phyloP scores from a whole-genome alignment of 192 early-diverging fungal species.

The Backusella liffmaniae region DNA sequence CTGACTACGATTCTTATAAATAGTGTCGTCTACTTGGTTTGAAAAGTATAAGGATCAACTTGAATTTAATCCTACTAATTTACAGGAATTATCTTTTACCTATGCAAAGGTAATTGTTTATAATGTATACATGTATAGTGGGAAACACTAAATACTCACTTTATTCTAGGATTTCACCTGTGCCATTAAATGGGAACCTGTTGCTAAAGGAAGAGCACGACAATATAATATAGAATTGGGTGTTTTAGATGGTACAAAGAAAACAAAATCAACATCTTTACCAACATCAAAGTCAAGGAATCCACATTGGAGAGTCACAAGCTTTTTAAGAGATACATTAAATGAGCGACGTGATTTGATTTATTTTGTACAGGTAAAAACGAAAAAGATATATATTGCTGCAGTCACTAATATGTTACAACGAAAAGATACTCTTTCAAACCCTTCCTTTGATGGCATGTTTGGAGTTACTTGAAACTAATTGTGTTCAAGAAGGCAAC shows the following conservation, averaged over 20 bases:
- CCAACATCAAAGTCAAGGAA: constrained; percentile 18
- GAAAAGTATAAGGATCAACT: constrained; percentile 33
- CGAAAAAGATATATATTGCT: not conserved
- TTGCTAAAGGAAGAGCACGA: constrained; percentile 16
- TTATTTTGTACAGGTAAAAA: constrained; percentile 34
- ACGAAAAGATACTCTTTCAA: constrained; percentile 30
- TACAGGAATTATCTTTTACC: constrained; percentile 28
- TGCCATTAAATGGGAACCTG: constrained; percentile 31
- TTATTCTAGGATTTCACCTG: constrained; percentile 22
- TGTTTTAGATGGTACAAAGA: constrained; percentile 7
- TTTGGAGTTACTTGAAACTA: constrained; percentile 30
- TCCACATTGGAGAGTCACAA: constrained; percentile 32
- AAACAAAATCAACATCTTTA: not conserved
- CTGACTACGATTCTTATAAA: not conserved
- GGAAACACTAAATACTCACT: not conserved
- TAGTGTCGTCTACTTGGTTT: constrained; percentile 33
- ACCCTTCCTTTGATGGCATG: constrained; percentile 37
- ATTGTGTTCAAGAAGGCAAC: constrained; percentile 14
- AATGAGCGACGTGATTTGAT: constrained; percentile 35
- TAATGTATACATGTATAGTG: not conserved
- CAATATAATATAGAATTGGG: constrained; percentile 25
- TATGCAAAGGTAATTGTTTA: constrained; percentile 32
- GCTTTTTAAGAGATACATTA: constrained; percentile 27
- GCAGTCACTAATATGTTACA: not conserved
- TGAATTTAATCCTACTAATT: constrained; percentile 33